Conservation (phyloP, 805 yeast species). For the Spathaspora sp. region DNA sequence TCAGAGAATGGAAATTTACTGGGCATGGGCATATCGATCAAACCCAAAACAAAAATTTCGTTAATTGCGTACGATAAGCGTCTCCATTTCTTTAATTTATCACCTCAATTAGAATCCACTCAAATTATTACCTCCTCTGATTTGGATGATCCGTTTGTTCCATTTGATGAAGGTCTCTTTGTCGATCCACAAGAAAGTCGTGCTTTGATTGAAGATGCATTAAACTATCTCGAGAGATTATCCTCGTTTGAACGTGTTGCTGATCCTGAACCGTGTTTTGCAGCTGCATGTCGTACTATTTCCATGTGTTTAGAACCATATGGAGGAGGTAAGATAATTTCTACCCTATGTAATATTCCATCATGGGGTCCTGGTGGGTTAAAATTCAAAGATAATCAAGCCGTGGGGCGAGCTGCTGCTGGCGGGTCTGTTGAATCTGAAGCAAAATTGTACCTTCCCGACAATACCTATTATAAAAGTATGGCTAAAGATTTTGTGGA, state of each 20-base stretch:
- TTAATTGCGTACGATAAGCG: slow-evolving; percentile 73
- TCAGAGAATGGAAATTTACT: slow-evolving; percentile 9
- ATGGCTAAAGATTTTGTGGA: slow-evolving; percentile 55
- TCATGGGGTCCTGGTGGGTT: slow-evolving; percentile 77
- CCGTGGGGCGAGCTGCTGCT: slow-evolving; percentile 30
- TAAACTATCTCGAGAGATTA: slow-evolving; percentile 53
- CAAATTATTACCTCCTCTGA: slow-evolving; percentile 64
- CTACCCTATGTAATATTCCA: slow-evolving; percentile 67
- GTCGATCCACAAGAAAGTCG: slow-evolving; percentile 72
- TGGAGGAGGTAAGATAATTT: slow-evolving; percentile 84
- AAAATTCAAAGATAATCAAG: slow-evolving; percentile 37
- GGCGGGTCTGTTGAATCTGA: slow-evolving; percentile 37
- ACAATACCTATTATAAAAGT: slow-evolving; percentile 57
- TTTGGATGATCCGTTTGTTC: slow-evolving; percentile 76
- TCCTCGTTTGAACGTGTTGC: slow-evolving; percentile 26
- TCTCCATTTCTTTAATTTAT: slow-evolving; percentile 70
- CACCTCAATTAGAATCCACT: slow-evolving; percentile 52
- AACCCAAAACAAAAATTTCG: slow-evolving; percentile 44
- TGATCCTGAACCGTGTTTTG: slow-evolving; percentile 66
- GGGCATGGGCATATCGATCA: slow-evolving; percentile 2
- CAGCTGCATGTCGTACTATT: slow-evolving; percentile 75
- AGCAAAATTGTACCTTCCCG: slow-evolving; percentile 54
- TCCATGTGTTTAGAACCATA: slow-evolving; percentile 46
- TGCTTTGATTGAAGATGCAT: slow-evolving; percentile 60
- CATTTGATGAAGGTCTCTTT: slow-evolving; percentile 72